Percentiles rank a stretch among this genome's conserved stretches.
Evolutionary conservation across 1,284 basidiomycete species (phyloP).

Genomic region (Schizophyllum commune): DNA sequence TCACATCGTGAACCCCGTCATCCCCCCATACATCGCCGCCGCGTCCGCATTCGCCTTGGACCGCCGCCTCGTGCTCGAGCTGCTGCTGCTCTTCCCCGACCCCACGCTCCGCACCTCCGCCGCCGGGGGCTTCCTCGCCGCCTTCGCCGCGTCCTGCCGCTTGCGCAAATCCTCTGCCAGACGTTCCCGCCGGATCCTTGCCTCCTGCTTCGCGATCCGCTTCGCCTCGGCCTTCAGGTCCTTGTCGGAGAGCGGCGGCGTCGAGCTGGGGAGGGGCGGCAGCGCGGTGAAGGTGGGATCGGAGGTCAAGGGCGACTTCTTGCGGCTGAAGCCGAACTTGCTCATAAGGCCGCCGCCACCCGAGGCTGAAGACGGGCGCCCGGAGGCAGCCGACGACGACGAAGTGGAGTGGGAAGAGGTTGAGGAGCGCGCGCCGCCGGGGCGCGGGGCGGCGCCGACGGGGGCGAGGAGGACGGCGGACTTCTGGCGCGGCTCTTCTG

Average conservation of each 20-base stretch:
- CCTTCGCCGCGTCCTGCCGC: constrained; percentile 5
- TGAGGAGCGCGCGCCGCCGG: neutral
- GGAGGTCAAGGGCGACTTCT: neutral
- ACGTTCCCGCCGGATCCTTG: constrained; percentile 10
- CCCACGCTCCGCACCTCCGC: neutral
- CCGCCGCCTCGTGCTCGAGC: constrained; percentile 1
- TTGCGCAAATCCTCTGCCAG: constrained; percentile 9
- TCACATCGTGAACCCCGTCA: neutral
- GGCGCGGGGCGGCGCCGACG: neutral
- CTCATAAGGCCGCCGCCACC: neutral
- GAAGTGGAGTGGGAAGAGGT: neutral
- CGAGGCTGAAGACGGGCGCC: neutral
- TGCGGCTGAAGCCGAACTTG: neutral
- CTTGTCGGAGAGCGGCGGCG: constrained; percentile 10
- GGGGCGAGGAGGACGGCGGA: neutral
- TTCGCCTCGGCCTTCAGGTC: constrained; percentile 12
- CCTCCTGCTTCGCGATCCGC: constrained; percentile 11
- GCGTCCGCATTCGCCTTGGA: constrained; percentile 6
- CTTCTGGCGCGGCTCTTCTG: constrained; percentile 1
- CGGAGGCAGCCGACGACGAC: constrained; percentile 2
- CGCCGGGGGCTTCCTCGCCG: constrained; percentile 2
- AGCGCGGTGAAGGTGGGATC: neutral
- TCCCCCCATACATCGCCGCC: constrained; percentile 7
- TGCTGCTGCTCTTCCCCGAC: neutral
- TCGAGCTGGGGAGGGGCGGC: neutral